Evolutionary conservation across 2,329 filamentous ascomycete genomes (phyloP).

Genomic region (Colletotrichum spinosum): DNA sequence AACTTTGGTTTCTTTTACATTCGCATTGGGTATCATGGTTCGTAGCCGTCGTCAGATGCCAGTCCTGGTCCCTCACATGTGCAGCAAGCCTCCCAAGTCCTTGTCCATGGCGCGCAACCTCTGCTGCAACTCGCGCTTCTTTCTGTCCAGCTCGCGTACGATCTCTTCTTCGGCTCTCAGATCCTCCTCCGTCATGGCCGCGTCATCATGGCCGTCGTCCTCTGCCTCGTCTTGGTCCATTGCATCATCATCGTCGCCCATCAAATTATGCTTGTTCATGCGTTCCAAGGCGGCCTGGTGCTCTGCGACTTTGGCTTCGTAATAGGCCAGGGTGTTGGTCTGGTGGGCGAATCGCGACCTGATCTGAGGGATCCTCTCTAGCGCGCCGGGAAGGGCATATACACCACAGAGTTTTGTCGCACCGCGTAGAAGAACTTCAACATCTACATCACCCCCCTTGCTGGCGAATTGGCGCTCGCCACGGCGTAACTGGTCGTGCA

Average conservation of each 20-base stretch:
- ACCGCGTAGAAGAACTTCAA: constrained; percentile 85
- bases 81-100: constrained; percentile 65
- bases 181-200: constrained; percentile 74
- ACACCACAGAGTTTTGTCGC: constrained; percentile 92
- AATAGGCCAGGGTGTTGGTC: constrained; percentile 79
- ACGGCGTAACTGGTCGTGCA: constrained; percentile 81
- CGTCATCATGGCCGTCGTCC: constrained; percentile 52
- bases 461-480: constrained; percentile 60
- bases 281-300: constrained; percentile 79
- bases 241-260: constrained; percentile 66
- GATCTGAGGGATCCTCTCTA: constrained; percentile 79
- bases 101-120: constrained; percentile 66
- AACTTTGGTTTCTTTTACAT: constrained; percentile 23
- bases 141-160: constrained; percentile 65
- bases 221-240: constrained; percentile 58
- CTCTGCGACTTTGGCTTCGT: constrained; percentile 82
- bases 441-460: constrained; percentile 79
- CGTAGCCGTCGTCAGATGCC: constrained; percentile 10
- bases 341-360: constrained; percentile 79
- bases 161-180: constrained; percentile 77
- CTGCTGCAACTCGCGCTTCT: constrained; percentile 67
- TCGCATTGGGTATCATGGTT: constrained; percentile 30
- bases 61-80: constrained; percentile 55
- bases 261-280: constrained; percentile 75
- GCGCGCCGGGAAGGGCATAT: constrained; percentile 84